Base-by-base conservation (phyloP, 352 stramenopile species). In the Globisporangium abappressorium region DNA sequence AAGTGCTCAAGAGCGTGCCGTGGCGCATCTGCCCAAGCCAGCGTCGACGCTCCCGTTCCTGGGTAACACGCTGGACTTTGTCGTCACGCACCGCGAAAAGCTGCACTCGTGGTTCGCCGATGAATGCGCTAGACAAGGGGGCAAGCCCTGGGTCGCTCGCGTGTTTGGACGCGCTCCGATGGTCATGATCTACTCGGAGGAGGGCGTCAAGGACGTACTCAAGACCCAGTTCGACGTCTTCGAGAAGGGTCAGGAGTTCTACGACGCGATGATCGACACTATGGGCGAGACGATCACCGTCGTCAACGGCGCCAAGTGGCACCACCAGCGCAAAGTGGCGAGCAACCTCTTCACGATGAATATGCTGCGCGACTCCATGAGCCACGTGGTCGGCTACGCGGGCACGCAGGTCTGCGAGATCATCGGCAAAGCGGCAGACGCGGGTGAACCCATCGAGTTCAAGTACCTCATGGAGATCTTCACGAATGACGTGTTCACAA, bases 161-260 rank as follows among this genome's bases (percentile, higher is more conserved):
- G 70, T 84, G 28, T 59, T 84, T 0, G 78, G 76, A 0, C 68
- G 68, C 34, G 57, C 75, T 2, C 71, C 73, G 7, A 81, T 65
- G 11, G 69, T 89, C 38, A 69, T 91, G 28, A 18, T 91, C 0
- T 78, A 69, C 3, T 78, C 73, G 0, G 65, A 73, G 1, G 68
- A 77, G 53, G 61, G 70, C 5, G 73, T 89, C 5, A 72, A 87
- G 33, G 80, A 91, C 55, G 72, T 85, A 15, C 65, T 84, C 34
- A 81, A 82, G 66, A 77, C 66, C 15, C 77, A 94, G 49, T 85
- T 87, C 57, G 73, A 87, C 51, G 75, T 82, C 53, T 96, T 95
- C 47, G 70, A 77, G 7, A 92, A 93, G 55, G 85, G 80, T 1
- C 46, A 70, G 5, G 49, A 60, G 2, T 76, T 77, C 5, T 55